Evolutionary conservation across 768 basidiomycete species (phyloP), one percentile per base, ranked within the genome.

Genomic region (Collybiopsis confluens): DNA sequence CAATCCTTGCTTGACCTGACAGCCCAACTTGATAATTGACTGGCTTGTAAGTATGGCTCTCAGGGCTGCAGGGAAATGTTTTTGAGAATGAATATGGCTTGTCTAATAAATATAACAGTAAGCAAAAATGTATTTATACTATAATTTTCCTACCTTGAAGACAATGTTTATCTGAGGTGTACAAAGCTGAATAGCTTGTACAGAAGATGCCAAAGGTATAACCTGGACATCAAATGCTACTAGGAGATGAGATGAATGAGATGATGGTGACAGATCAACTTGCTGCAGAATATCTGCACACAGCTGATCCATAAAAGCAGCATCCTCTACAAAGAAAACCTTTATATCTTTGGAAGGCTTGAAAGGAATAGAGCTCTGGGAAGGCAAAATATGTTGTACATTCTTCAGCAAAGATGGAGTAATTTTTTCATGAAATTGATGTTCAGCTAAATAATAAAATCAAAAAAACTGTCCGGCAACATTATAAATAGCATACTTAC

Each of bases 311-410:
- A 55, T 38, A 23, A 45, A 21, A 2, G 28, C 27, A n/a, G 27
- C 36, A 20, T 45, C 33, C 21, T 27, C 46, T 50, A 23, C 26
- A 24, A 38, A 38, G 10, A 40, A 16, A 16, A 10, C 13, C 20
- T 13, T 24, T 21, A 13, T 23, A 13, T 20, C 11, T 21, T 15
- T 45, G 44, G 49, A 24, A 30, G 2, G 26, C 54, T 56, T 27
- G 51, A 57, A 20, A 30, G 26, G 3, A 56, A 53, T 52, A 8
- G 55, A 55, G 15, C 56, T 20, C 3, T 30, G 52, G 45, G 42
- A 58, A 18, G 50, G 55, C 38, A 54, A 20, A 21, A 61, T 48
- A 41, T 59, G 60, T 47, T 54, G 36, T 1, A 61, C 60, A 44
- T 56, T 53, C 18, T 24, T 9, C 4, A 18, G 20, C 15, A 61